Conservation (phyloP, 2,329 filamentous ascomycete genomes). For the Ophiognomonia clavigignenti-juglandacearum region DNA sequence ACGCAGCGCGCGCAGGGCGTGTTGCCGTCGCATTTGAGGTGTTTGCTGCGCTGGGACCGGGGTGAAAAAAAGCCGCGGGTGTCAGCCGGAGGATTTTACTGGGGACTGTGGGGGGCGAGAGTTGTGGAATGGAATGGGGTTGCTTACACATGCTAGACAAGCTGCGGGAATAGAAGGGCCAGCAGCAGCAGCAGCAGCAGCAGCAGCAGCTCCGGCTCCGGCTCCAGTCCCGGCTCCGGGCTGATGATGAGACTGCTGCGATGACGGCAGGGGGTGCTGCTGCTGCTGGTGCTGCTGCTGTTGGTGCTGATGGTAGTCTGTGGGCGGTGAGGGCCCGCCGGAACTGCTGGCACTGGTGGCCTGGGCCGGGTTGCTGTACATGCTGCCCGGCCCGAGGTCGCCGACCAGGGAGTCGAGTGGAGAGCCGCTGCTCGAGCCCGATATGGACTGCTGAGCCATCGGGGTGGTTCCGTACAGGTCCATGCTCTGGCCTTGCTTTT, state of each 20-base stretch:
- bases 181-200: background rate
- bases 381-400: slow-evolving; percentile 3
- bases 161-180: slow-evolving; percentile 41
- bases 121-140: slow-evolving; percentile 9
- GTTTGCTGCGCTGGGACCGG: slow-evolving; percentile 49
- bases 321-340: slow-evolving; percentile 11
- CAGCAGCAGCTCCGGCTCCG: too few species aligned
- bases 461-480: slow-evolving; percentile 8
- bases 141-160: slow-evolving; percentile 51
- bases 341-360: slow-evolving; percentile 22
- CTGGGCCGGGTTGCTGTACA: too few species aligned
- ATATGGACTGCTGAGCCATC: slow-evolving; percentile 3
- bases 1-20: slow-evolving; percentile 66
- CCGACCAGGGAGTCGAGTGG: slow-evolving; percentile 14
- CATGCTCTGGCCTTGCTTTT: too few species aligned
- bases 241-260: too few species aligned
- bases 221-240: too few species aligned
- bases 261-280: background rate
- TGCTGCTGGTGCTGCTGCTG: too few species aligned
- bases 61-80: background rate
- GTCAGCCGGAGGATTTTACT: slow-evolving; percentile 3
- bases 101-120: slow-evolving; percentile 5
- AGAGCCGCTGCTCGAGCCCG: slow-evolving; percentile 11
- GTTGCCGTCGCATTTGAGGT: slow-evolving; percentile 71
- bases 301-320: background rate